phyloP scores from a whole-genome alignment of 2,329 filamentous ascomycete species.

The Diplocarpon mali region DNA sequence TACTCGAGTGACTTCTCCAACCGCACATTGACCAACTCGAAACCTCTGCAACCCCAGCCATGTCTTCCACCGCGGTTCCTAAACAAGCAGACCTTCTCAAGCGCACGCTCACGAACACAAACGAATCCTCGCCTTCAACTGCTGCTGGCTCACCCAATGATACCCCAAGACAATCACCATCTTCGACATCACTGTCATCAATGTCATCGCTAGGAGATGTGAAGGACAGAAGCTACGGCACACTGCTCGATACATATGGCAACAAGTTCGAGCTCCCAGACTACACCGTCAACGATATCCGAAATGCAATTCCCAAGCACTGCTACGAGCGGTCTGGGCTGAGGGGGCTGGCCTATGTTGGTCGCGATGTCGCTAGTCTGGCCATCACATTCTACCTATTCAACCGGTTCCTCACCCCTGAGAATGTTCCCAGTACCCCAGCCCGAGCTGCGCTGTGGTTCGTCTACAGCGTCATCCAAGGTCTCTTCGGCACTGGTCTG shows the following conservation, averaged over 20 bases:
- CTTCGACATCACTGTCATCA: slow-evolving; percentile 86
- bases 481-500: slow-evolving; percentile 82
- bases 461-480: slow-evolving; percentile 65
- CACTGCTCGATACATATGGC: slow-evolving; percentile 83
- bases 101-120: slow-evolving; percentile 21
- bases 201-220: slow-evolving; percentile 55
- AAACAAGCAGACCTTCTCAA: slow-evolving; percentile 16
- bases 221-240: slow-evolving; percentile 38
- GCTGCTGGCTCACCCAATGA: slow-evolving; percentile 46
- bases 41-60: slow-evolving; percentile 9
- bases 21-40: background rate
- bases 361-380: slow-evolving; percentile 65
- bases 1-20: slow-evolving; percentile 1
- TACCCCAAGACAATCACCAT: slow-evolving; percentile 54
- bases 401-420: slow-evolving; percentile 81
- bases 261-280: slow-evolving; percentile 90
- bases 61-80: slow-evolving; percentile 26
- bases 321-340: slow-evolving; percentile 82
- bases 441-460: slow-evolving; percentile 54
- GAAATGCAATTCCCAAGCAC: slow-evolving; percentile 93
- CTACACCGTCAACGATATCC: slow-evolving; percentile 95
- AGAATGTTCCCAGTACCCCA: slow-evolving; percentile 61
- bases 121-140: slow-evolving; percentile 37
- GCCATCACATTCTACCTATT: slow-evolving; percentile 74
- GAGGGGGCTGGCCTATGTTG: slow-evolving; percentile 70